A percentile compares a stretch with the other conserved stretches of the same genome.
These are phyloP conservation scores for Chlamydomonas sphaeroides DNA, from an alignment of 139 green algal species.

Conservation along the genomic window DNA sequence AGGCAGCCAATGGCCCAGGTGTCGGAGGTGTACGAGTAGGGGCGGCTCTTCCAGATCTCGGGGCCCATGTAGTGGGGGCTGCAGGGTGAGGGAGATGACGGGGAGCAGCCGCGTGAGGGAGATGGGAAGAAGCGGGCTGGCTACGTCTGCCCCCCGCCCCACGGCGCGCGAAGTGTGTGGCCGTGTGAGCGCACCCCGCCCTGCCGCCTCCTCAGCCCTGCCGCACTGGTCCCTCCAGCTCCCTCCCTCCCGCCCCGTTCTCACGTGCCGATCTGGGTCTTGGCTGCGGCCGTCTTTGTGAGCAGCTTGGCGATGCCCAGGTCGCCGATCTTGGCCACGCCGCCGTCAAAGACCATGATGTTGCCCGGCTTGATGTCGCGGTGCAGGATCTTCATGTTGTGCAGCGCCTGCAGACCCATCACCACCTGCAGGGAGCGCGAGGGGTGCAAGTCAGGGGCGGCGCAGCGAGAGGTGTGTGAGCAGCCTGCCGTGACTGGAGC, in stretches of 20 bases:
- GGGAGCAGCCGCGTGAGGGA: neutral
- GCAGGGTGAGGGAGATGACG: neutral
- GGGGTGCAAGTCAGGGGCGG: neutral
- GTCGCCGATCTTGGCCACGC: slow-evolving; percentile 76
- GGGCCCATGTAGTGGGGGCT: slow-evolving; percentile 57
- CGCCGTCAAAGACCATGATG: slow-evolving; percentile 63
- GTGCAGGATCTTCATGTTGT: slow-evolving; percentile 80
- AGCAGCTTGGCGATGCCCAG: slow-evolving; percentile 75
- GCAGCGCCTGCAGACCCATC: slow-evolving; percentile 72
- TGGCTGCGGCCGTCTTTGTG: slow-evolving; percentile 51
- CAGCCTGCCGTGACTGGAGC: too few relatives aligned
- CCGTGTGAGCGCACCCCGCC: too few relatives aligned
- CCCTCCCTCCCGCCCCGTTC: too few relatives aligned
- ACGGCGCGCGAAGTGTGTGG: neutral
- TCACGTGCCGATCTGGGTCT: slow-evolving; percentile 82
- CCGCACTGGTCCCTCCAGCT: too few relatives aligned
- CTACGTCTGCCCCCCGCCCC: too few relatives aligned
- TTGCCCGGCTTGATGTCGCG: slow-evolving; percentile 80
- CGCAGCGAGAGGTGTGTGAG: too few relatives aligned
- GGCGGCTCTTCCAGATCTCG: slow-evolving; percentile 82
- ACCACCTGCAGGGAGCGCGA: slow-evolving; percentile 69
- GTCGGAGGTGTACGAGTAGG: slow-evolving; percentile 80
- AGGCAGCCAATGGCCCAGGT: slow-evolving; percentile 85
- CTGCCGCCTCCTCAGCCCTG: too few relatives aligned
- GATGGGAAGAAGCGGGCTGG: too few relatives aligned